Conservation (phyloP, 2,329 filamentous ascomycete genomes). For the Trichoderma endophyticum region DNA sequence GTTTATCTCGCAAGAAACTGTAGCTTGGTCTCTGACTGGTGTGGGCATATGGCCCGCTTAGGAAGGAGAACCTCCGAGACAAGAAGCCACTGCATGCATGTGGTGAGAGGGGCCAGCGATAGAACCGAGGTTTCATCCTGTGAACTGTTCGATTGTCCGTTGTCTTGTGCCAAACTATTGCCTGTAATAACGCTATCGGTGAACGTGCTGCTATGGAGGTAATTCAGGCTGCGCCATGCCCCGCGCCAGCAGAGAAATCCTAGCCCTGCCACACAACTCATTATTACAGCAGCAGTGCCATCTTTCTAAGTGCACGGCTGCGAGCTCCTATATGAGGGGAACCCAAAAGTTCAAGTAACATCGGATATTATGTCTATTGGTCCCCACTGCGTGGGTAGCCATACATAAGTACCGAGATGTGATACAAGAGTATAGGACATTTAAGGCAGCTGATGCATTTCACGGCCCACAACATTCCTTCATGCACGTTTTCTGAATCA, state of each 20-base stretch:
- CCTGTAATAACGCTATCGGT: background rate
- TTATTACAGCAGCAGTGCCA: background rate
- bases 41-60: background rate
- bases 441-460: background rate
- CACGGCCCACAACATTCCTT: background rate
- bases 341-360: background rate
- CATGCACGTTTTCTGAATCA: background rate
- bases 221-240: background rate
- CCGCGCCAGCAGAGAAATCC: background rate
- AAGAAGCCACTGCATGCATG: background rate
- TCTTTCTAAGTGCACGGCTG: background rate
- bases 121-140: background rate
- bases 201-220: background rate
- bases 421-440: background rate
- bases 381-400: background rate
- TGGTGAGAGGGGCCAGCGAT: background rate
- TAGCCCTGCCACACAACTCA: background rate
- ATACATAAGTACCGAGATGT: background rate
- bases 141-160: background rate
- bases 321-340: background rate
- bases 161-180: background rate
- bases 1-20: background rate
- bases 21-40: background rate
- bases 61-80: background rate
- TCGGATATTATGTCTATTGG: background rate